Evolutionary conservation across 2,329 filamentous ascomycete species (phyloP).

Genomic region (Sporothrix pseudoabietina): DNA sequence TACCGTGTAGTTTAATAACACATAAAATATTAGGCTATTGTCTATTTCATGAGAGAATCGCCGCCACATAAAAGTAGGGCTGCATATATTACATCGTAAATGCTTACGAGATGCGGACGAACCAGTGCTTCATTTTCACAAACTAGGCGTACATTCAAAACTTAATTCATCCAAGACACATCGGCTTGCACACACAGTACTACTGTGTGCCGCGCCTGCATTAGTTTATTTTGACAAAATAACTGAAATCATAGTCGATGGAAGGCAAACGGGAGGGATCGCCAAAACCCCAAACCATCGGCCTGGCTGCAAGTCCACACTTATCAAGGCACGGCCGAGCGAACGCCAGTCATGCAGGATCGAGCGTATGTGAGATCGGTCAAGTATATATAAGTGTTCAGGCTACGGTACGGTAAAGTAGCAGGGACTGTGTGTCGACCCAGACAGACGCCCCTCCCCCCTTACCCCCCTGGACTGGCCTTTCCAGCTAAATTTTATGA

Average conservation of each 20-base stretch:
- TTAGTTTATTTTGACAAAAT: constrained; percentile 8
- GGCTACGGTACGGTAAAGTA: not conserved
- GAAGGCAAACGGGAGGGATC: not conserved
- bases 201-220: constrained; percentile 20
- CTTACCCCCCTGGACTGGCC: not conserved
- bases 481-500: not conserved
- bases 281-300: constrained; percentile 3
- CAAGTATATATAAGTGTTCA: not conserved
- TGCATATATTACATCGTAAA: not conserved
- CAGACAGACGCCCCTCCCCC: not conserved
- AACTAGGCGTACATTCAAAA: not conserved
- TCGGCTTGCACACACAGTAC: not conserved
- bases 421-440: not conserved
- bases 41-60: no score
- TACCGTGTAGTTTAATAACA: no score
- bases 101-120: not conserved
- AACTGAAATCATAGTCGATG: not conserved
- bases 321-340: not conserved
- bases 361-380: not conserved
- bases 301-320: not conserved
- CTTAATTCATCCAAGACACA: not conserved
- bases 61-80: not conserved
- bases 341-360: constrained; percentile 9
- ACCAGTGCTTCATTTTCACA: not conserved
- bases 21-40: no score